Evolutionary conservation across 2,329 filamentous ascomycete genomes (phyloP), one percentile per base, ranked within the genome.

Genomic region (Sporothrix dimorphospora): DNA sequence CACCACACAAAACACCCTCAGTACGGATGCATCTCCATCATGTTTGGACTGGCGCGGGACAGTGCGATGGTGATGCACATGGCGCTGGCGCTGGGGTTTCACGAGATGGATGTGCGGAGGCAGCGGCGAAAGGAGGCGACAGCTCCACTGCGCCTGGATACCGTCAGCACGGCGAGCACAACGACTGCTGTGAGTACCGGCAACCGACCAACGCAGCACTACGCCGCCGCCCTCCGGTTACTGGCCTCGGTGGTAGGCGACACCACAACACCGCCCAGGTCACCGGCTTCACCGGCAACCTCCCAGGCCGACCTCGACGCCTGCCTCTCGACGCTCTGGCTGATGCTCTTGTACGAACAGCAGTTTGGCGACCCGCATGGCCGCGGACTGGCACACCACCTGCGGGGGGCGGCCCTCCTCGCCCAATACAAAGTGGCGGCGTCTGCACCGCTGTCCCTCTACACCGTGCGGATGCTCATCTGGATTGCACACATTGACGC

Each of bases 11-110:
- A 61, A 4, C 59, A 63, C n/a, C 59, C 59, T 3, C 11, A 42
- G n/a, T 63, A 63, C 38, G 59, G 59, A 8, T 63, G 59, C 59
- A 63, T 63, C 59, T 24, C n/a, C 59, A 63, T 63, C 59, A 63
- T 63, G 59, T 63, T 63, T 19, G 59, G 38, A 1, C 59, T 63
- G 38, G 59, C 59, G 9, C 34, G 40, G 38, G 59, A 63, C 34
- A 45, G 40, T 9, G n/a, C 59, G 3, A 63, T 63, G 59, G 59
- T 63, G 34, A 63, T 63, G 59, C 59, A 63, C 59, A 63, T 63
- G 59, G 59, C 59, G 40, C 38, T 63, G 59, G 59, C 59, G 1
- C 59, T 63, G 34, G 59, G 59, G n/a, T 63, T 45, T 38, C 59
- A 45, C 38, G 59, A 63, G 38, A 63, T 40, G 59, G 59, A 63